Conservation (phyloP, 805 yeast species). For the Maudiozyma serrabonitensis region DNA sequence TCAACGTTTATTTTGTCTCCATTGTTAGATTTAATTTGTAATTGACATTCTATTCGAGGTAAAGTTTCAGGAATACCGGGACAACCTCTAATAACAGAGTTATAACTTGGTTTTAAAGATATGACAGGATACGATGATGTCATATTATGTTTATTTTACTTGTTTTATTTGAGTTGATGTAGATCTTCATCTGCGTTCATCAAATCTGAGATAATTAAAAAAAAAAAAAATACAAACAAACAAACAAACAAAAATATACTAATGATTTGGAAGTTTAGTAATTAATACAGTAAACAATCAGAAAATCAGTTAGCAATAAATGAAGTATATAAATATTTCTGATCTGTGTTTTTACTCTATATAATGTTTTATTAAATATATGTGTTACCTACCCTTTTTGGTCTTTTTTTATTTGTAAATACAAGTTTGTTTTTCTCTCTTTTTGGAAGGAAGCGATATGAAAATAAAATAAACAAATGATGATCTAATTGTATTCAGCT, state of each 20-base stretch:
- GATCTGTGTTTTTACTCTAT: neutral
- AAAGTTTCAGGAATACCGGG: conserved; percentile 57
- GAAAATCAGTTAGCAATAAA: no score
- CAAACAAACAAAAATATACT: no score
- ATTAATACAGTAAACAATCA: no score
- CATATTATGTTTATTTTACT: neutral
- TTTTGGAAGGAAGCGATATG: no score
- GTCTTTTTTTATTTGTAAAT: neutral
- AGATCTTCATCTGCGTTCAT: no score
- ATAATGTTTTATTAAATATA: neutral
- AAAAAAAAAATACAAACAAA: no score
- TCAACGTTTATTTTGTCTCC: conserved; percentile 40
- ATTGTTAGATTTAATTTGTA: conserved; percentile 44
- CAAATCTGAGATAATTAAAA: no score
- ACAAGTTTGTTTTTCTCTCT: no score
- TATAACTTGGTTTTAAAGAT: conserved; percentile 41
- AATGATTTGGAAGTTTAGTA: no score
- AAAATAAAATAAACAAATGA: no score
- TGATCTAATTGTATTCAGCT: no score
- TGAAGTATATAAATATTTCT: no score
- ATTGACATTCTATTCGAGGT: conserved; percentile 50
- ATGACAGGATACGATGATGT: conserved; percentile 25
- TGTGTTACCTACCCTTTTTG: neutral
- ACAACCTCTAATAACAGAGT: conserved; percentile 50
- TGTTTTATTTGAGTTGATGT: neutral